Percentiles rank a stretch among this genome's conserved stretches.
Evolutionary conservation across 768 basidiomycete species (phyloP).

Genomic region (Rhodotorula toruloides): DNA sequence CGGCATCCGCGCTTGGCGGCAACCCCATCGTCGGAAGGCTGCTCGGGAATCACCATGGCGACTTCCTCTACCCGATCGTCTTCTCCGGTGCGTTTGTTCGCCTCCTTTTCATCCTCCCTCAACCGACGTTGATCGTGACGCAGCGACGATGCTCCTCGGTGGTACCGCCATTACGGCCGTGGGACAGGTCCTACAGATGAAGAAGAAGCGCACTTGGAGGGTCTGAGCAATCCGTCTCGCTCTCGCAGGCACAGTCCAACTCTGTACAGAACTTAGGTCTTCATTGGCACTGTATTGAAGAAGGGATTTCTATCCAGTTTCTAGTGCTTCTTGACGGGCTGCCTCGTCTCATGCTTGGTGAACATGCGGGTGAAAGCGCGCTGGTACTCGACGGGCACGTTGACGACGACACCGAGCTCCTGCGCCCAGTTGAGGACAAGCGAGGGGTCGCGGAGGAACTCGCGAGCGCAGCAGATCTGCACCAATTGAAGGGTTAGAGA

Average conservation of each 20-base stretch:
- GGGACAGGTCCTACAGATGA: too few relatives aligned
- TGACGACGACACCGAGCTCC: constrained; percentile 60
- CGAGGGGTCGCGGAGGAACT: constrained; percentile 62
- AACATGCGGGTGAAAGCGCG: constrained; percentile 55
- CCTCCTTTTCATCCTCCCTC: too few relatives aligned
- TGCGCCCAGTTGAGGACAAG: constrained; percentile 57
- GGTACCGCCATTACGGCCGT: too few relatives aligned
- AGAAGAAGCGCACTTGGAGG: too few relatives aligned
- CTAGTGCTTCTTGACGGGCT: constrained; percentile 1
- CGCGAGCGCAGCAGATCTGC: constrained; percentile 54
- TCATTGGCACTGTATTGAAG: too few relatives aligned
- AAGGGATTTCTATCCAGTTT: background rate
- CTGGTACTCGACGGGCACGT: constrained; percentile 68
- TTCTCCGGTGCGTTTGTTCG: constrained; percentile 7
- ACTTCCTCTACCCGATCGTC: constrained; percentile 20
- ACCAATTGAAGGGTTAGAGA: background rate
- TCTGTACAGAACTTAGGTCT: too few relatives aligned
- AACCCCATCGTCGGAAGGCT: constrained; percentile 31
- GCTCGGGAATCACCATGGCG: background rate
- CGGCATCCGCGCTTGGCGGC: constrained; percentile 10
- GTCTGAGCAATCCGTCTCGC: too few relatives aligned
- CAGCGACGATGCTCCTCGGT: background rate
- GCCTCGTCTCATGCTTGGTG: background rate
- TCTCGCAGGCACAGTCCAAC: too few relatives aligned
- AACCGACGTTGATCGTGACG: too few relatives aligned